These are phyloP conservation scores for Alisma plantagoaquatica DNA, from an alignment of 106 monocot species.

Conservation along the genomic window DNA sequence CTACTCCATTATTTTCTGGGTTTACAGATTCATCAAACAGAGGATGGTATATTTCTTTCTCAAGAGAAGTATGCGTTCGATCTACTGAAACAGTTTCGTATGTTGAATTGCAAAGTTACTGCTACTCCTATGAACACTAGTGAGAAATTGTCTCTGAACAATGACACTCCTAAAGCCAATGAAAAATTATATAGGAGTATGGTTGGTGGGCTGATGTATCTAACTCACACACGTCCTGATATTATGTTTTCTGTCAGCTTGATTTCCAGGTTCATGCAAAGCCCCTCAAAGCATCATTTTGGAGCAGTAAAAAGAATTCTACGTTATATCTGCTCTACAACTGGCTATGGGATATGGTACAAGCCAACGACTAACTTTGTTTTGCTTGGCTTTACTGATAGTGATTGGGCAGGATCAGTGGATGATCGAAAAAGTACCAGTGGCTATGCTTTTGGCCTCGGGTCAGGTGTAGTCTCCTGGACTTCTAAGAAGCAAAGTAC, in stretches of 20 bases:
- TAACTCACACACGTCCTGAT: neutral
- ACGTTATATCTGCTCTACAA: neutral
- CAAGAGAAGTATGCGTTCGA: neutral
- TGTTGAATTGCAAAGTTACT: neutral
- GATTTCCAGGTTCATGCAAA: slow-evolving; percentile 2
- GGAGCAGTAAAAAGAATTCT: neutral
- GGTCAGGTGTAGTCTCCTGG: slow-evolving; percentile 2
- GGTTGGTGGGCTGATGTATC: neutral
- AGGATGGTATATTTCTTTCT: neutral
- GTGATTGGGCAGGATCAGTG: neutral
- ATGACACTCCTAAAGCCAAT: neutral
- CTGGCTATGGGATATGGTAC: neutral
- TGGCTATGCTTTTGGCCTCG: neutral
- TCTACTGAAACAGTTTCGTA: neutral
- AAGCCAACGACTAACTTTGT: neutral
- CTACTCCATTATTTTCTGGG: neutral
- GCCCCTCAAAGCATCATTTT: neutral
- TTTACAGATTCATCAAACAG: neutral
- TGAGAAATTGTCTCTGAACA: neutral
- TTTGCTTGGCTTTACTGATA: neutral
- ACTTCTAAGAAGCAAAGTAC: neutral
- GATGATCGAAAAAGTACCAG: neutral
- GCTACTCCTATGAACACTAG: slow-evolving; percentile 1
- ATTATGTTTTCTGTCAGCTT: neutral
- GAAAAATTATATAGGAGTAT: neutral